phyloP scores from a whole-genome alignment of 1,284 basidiomycete species.

The Papiliotrema laurentii region DNA sequence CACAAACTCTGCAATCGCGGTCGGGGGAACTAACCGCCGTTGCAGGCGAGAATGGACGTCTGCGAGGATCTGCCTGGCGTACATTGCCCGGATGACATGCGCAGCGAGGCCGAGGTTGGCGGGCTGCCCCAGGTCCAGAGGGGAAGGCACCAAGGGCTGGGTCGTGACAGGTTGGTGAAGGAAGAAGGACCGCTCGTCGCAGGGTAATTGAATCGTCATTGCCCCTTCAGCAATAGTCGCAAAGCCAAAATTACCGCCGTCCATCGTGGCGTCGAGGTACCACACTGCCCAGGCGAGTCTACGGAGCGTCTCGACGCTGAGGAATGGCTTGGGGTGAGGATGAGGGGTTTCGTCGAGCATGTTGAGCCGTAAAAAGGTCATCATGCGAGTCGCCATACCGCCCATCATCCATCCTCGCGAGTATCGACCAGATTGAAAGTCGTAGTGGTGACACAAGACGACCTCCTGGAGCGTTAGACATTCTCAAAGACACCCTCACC shows the following conservation, averaged over 20 bases:
- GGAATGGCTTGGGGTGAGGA: constrained; percentile 10
- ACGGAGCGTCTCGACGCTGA: constrained; percentile 14
- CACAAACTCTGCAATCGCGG: neutral
- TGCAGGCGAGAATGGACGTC: constrained; percentile 8
- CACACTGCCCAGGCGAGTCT: constrained; percentile 22
- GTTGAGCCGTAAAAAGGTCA: constrained; percentile 15
- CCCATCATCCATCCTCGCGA: constrained; percentile 15
- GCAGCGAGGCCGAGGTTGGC: constrained; percentile 4
- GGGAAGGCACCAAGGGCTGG: neutral
- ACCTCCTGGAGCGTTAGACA: constrained; percentile 8
- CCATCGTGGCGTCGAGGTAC: constrained; percentile 17
- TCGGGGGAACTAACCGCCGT: neutral
- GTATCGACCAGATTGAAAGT: constrained; percentile 13
- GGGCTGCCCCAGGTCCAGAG: too few species aligned
- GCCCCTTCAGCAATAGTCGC: constrained; percentile 11
- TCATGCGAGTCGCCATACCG: constrained; percentile 16
- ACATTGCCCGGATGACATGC: constrained; percentile 13
- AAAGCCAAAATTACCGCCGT: constrained; percentile 17
- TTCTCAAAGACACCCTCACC: constrained; percentile 2
- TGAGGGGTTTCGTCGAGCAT: constrained; percentile 13
- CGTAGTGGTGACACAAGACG: constrained; percentile 15
- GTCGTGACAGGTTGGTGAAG: neutral
- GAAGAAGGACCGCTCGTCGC: neutral
- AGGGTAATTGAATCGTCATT: constrained; percentile 12
- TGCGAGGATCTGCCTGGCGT: constrained; percentile 10